Base-by-base conservation (phyloP, 768 basidiomycete genomes). In the Coprinopsis cinerea region DNA sequence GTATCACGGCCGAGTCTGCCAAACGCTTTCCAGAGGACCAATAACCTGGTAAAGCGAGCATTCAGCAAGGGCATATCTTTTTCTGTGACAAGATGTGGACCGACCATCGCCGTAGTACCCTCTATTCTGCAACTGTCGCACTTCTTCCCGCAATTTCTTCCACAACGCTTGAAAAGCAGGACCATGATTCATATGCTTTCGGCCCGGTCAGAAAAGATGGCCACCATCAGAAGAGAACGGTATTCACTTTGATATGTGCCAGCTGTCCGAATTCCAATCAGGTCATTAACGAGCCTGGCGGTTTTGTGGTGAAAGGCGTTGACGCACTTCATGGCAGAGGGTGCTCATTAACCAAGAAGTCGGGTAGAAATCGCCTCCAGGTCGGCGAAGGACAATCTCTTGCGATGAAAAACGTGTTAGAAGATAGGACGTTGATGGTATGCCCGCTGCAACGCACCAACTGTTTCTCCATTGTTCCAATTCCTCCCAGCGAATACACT, bases 71-170 rank as follows among this genome's bases (percentile, higher is more conserved):
- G 30, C 30, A 34, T 9, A 34, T 9, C 30, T 34, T 9, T 34
- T 9, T 9, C 9, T 9, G 30, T 14, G 2, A 13, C 48, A 22
- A 26, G 32, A 47, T 1, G 10, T 25, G 26, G 10, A 44, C 61
- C 30, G 52, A 85, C 88, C 90, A 62, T 92, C 90, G 1, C 90
- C 90, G 46, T 83, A 90, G 60, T 92, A 92, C 23, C 85, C 88
- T 63, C 71, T 78, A 44, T 68, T 69, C 60, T 90, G 88, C n/a
- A 92, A 71, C 22, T 73, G 73, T 26, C 78, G 69, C 3, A 91
- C 85, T 60, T 92, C 86, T 24, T 64, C 65, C 24, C 76, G 69
- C 14, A 92, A 75, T 54, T 74, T 77, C 25, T 66, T 71, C 85
- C 90, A 90, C 2, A 90, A 71, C 10, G 77, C 71, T 67, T 90